Conservation (phyloP, 352 stramenopile species). For the Elongisporangium senticosum region DNA sequence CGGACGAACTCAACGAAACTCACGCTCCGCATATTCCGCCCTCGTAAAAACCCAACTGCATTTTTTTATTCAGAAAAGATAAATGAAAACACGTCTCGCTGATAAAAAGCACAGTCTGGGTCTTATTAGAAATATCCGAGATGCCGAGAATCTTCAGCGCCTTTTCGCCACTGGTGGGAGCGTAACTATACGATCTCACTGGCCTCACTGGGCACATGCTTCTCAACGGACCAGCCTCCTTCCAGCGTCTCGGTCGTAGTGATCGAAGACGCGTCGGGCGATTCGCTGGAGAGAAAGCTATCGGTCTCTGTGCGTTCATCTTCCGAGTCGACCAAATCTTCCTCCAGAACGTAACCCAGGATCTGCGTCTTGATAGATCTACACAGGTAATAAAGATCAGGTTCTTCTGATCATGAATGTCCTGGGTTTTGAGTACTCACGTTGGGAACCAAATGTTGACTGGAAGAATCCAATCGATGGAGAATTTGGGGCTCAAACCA, state of each 20-base stretch:
- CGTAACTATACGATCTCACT: slow-evolving; percentile 42
- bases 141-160: neutral
- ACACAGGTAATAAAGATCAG: neutral
- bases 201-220: slow-evolving; percentile 53
- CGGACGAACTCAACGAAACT: neutral
- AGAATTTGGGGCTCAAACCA: slow-evolving; percentile 45
- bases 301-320: slow-evolving; percentile 75
- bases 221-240: slow-evolving; percentile 82
- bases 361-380: slow-evolving; percentile 82
- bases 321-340: slow-evolving; percentile 55
- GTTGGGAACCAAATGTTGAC: slow-evolving; percentile 83
- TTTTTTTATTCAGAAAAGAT: neutral
- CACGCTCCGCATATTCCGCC: neutral
- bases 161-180: neutral
- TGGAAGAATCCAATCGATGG: slow-evolving; percentile 77
- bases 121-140: neutral
- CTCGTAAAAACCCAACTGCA: neutral
- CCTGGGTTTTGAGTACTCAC: slow-evolving; percentile 25
- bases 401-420: slow-evolving; percentile 1
- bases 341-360: slow-evolving; percentile 78
- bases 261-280: slow-evolving; percentile 18
- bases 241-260: slow-evolving; percentile 73
- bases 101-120: neutral
- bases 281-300: slow-evolving; percentile 57
- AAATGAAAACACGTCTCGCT: neutral